phyloP scores from a whole-genome alignment of 208 protist genomes.

The Trypanosoma avium region DNA sequence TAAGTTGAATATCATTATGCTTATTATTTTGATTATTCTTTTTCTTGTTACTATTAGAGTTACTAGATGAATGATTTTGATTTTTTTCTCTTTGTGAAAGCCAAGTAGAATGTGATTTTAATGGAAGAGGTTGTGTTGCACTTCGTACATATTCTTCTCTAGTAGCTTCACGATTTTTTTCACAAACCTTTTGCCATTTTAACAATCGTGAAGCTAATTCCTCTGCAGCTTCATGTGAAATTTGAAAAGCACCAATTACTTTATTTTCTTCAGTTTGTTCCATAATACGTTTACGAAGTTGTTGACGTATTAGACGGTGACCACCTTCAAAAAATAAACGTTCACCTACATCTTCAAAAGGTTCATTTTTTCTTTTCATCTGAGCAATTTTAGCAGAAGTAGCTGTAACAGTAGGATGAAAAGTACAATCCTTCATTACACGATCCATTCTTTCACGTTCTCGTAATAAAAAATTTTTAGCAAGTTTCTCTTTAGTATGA shows the following conservation, averaged over 20 bases:
- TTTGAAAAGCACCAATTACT: conserved; percentile 49
- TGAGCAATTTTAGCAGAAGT: conserved; percentile 37
- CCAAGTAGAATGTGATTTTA: too few relatives aligned
- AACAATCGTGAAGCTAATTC: conserved; percentile 50
- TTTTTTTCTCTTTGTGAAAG: too few relatives aligned
- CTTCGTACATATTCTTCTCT: conserved; percentile 28
- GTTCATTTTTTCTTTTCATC: conserved; percentile 34
- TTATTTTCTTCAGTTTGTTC: conserved; percentile 25
- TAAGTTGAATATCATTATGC: too few relatives aligned
- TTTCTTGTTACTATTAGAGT: too few relatives aligned
- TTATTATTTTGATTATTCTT: too few relatives aligned
- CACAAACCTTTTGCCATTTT: conserved; percentile 48
- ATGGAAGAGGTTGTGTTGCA: background rate
- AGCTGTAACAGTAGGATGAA: conserved; percentile 51
- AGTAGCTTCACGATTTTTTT: conserved; percentile 30
- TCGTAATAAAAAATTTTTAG: conserved; percentile 37
- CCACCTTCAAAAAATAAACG: conserved; percentile 80
- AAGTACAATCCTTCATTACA: conserved; percentile 47
- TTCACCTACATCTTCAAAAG: conserved; percentile 53
- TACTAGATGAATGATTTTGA: too few relatives aligned
- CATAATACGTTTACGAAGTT: conserved; percentile 57
- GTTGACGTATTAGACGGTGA: conserved; percentile 68
- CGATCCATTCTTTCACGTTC: conserved; percentile 31
- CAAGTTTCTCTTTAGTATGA: conserved; percentile 21
- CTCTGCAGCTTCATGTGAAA: conserved; percentile 31